Percentiles rank a stretch among this genome's conserved stretches.
phyloP scores from a whole-genome alignment of 805 yeast genomes.

The Saturnispora gosingensis region DNA sequence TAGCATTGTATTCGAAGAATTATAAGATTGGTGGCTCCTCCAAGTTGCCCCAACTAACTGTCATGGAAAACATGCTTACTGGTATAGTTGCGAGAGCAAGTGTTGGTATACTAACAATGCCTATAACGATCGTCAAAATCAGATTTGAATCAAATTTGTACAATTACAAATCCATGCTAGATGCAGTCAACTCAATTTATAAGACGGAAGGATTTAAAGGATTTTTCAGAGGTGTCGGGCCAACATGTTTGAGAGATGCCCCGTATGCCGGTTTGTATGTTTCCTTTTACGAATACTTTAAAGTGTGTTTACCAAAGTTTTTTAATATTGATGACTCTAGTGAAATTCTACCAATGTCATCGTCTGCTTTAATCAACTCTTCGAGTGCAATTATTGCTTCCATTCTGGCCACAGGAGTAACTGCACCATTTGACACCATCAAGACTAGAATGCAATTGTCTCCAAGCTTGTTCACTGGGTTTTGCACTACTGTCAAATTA shows the following conservation, averaged over 20 bases:
- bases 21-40: slow-evolving; percentile 19
- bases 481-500: slow-evolving; percentile 30
- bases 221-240: slow-evolving; percentile 80
- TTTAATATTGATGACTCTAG: slow-evolving; percentile 16
- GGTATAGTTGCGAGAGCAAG: slow-evolving; percentile 74
- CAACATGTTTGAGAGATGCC: slow-evolving; percentile 83
- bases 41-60: slow-evolving; percentile 62
- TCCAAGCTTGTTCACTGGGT: slow-evolving; percentile 37
- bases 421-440: slow-evolving; percentile 92
- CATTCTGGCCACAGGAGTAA: slow-evolving; percentile 65
- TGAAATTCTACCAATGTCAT: slow-evolving; percentile 15
- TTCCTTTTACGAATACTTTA: slow-evolving; percentile 70
- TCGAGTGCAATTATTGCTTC: slow-evolving; percentile 76
- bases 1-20: not conserved
- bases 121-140: slow-evolving; percentile 83
- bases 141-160: slow-evolving; percentile 79
- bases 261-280: slow-evolving; percentile 95
- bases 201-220: slow-evolving; percentile 47
- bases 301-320: slow-evolving; percentile 42
- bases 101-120: slow-evolving; percentile 89
- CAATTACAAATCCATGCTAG: slow-evolving; percentile 51
- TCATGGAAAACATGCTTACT: slow-evolving; percentile 56
- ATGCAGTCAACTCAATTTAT: slow-evolving; percentile 52
- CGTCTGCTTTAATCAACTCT: slow-evolving; percentile 52
- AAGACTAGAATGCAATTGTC: slow-evolving; percentile 84